These are phyloP conservation scores for Glaciozyma antarctica DNA, from an alignment of 768 basidiomycete genomes.

Conservation along the genomic window DNA sequence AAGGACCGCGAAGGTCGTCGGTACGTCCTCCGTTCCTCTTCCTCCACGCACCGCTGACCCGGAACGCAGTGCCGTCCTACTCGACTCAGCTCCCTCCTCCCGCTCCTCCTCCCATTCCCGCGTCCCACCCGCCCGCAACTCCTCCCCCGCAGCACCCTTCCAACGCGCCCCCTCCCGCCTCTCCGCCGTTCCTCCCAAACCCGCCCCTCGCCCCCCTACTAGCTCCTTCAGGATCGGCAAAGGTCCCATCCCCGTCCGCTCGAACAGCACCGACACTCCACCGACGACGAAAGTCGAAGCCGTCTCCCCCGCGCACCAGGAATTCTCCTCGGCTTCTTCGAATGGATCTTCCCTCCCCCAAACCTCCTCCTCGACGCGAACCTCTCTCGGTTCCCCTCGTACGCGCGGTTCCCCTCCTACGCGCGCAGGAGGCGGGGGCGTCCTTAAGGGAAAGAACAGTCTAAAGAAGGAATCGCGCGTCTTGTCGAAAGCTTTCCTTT, in stretches of 20 bases:
- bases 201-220: conserved; percentile 1
- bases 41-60: not conserved
- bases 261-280: not conserved
- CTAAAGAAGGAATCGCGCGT: conserved; percentile 11
- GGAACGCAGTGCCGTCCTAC: conserved; percentile 14
- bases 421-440: conserved; percentile 12
- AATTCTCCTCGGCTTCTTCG: not conserved
- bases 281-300: no score
- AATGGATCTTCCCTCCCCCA: not conserved
- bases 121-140: not conserved
- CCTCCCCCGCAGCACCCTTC: conserved; percentile 7
- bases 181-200: conserved; percentile 4
- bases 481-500: not conserved
- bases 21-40: not conserved
- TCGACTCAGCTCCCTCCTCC: conserved; percentile 5
- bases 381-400: not conserved
- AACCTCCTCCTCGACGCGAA: not conserved
- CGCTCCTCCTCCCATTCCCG: conserved; percentile 15
- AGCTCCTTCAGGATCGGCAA: conserved; percentile 28
- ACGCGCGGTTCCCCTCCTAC: no score
- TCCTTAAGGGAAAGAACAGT: conserved; percentile 27
- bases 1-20: conserved; percentile 19
- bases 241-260: not conserved
- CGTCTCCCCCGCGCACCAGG: not conserved
- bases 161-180: conserved; percentile 10